Base-by-base conservation (phyloP, 108 stramenopile genomes). In the Fragilariopsis cylindrus region DNA sequence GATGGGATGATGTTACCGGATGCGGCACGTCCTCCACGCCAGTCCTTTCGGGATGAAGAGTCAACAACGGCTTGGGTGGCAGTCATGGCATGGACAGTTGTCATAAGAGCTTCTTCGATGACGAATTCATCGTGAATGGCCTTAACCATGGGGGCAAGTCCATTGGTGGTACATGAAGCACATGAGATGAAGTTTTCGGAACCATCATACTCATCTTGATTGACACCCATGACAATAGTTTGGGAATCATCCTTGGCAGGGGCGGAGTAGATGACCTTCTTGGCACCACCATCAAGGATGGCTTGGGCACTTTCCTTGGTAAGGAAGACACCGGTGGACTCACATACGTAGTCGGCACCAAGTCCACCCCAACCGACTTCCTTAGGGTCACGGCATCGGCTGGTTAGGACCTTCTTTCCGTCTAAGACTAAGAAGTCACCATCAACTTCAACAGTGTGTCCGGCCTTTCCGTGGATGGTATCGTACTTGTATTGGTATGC, bases 401-500 rank as follows among this genome's bases (percentile, higher is more conserved):
- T 86, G 63, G 96, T 97, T 73, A 83, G 84, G 82, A 98, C 87
- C 84, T 93, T 95, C 85, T 96, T 78, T 82, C 98, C 98, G 85
- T 98, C 88, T 70, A 99, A 82, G 81, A 99, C 81, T 69, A 99
- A 91, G 92, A 91, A 92, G 92, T 98, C 97, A 77, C 93, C 99
- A 71, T 98, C 97, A 71, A 94, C 82, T 81, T 98, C 98, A 46
- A 99, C 95, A 74, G 97, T 92, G 75, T 97, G 97, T 85, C 89
- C 87, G 89, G 86, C 98, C 74, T 87, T 92, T 81, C 98, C 98
- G 95, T 99, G 98, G 81, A 98, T 96, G 85, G 98, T 93, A 86
- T 99, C 99, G 90, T 98, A 98, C 96, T 98, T 98, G 96, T 97
- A 96, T 82, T 98, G 97, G 97, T 99, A 99, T 72, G 97, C 97